These are phyloP conservation scores for Colletotrichum musicola DNA, from an alignment of 2,329 filamentous ascomycete species.

Conservation along the genomic window DNA sequence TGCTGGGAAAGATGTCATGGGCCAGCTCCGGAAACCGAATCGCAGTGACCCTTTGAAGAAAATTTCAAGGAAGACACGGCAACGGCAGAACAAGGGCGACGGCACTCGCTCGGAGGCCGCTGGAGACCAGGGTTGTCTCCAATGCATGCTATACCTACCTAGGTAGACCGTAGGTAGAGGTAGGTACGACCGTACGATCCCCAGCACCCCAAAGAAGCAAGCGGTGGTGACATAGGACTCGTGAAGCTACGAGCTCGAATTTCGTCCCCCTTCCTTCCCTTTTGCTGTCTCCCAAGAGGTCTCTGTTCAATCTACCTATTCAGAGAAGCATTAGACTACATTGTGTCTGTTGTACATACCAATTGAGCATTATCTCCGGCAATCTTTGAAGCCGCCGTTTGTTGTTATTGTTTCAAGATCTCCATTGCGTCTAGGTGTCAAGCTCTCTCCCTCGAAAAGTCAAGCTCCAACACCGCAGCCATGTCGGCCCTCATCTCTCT, in stretches of 20 bases:
- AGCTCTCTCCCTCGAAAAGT: neutral
- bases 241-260: constrained; percentile 32
- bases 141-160: constrained; percentile 1
- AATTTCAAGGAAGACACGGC: constrained; percentile 17
- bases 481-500: constrained; percentile 46
- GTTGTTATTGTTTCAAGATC: too few species aligned
- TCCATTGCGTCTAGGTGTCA: neutral
- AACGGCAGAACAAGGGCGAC: constrained; percentile 18
- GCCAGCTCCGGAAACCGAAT: constrained; percentile 13
- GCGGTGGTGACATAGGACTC: constrained; percentile 25
- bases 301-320: neutral
- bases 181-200: too few species aligned
- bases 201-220: constrained; percentile 19
- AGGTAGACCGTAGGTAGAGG: constrained; percentile 16
- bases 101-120: constrained; percentile 1
- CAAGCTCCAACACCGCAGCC: constrained; percentile 19
- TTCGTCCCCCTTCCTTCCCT: constrained; percentile 13
- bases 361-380: neutral
- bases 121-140: constrained; percentile 1
- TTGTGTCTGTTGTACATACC: neutral
- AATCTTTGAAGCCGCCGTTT: neutral
- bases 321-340: constrained; percentile 4
- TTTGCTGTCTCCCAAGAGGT: neutral
- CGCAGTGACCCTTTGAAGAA: constrained; percentile 16
- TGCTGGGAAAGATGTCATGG: constrained; percentile 33